Base-by-base conservation (phyloP, 768 basidiomycete genomes). In the Boletus eberwhitei region DNA sequence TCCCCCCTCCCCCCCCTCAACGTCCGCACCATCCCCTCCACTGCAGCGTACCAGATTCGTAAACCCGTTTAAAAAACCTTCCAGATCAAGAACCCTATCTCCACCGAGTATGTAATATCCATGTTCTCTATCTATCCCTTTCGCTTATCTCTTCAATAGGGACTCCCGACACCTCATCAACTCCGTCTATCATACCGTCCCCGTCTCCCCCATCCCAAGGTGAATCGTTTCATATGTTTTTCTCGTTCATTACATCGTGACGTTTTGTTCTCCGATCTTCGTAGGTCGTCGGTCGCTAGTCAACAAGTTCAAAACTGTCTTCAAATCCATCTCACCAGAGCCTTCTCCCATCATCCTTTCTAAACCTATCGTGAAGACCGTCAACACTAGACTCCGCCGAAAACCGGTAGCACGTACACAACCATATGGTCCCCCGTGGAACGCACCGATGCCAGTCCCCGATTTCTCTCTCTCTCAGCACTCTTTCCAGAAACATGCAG, bases 381-480 rank as follows among this genome's bases (percentile, higher is more conserved):
- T 59, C 51, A 53, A 46, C 5, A 44, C 60, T 9, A 64, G 52
- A 36, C 59, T 64, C 32, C 59, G 63, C 17, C 54, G 57, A 48
- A 71, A 64, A 40, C 63, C 68, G 4, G 61, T 61, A 5, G 53
- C 63, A 35, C 73, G 73, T 17, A 74, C 74, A 12, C 73, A 74
- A 17, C 73, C 74, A 5, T 74, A 74, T 24, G 68, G 71, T 12
- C 66, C 71, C 35, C 73, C 74, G 5, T 74, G 72, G 61, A 75
- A 71, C 54, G 66, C 61, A 17, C 53, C 56, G 2, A 70, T 70
- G 68, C 67, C 67, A 17, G 39, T 53, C n/a, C 44, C 36, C 13
- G 59, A 64, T 17, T 39, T 24, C 1, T 9, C 8, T 39, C 45
- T 48, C 14, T 24, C 54, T 12, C 49, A 31, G 7, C 54, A 49